Evolutionary conservation across 1,284 basidiomycete species (phyloP), one percentile per base, ranked within the genome.

Genomic region (Heterobasidion parviporum): DNA sequence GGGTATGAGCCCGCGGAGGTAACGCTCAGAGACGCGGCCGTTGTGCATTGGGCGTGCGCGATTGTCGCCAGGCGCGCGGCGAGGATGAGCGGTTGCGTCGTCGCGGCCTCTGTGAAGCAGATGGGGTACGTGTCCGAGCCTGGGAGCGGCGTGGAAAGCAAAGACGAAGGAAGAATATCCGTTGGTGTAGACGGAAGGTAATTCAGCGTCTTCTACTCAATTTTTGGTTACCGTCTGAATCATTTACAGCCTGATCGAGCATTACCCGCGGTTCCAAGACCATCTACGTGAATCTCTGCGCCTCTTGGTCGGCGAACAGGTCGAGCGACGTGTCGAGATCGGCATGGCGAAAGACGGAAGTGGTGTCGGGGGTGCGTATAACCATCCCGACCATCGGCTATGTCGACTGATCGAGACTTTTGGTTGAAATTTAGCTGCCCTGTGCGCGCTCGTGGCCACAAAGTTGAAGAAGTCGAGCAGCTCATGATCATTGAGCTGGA

Each of bases 301-400:
- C n/a, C 70, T 75, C 2, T 66, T 98, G 36, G 80, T 98, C 10
- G 94, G 96, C 7, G 76, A 82, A 45, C 81, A 91, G 45, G 82
- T 88, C 5, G 93, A 94, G 73, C 77, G 81, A 65, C 75, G 83
- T 41, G 83, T 97, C 7, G 81, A 87, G 59, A 91, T 98, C 63
- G 94, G 92, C 20, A 70, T 98, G 63, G 96, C 96, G 5, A 98
- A 97, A 73, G 97, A 99, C 67, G 96, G 97, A 26, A 95, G 92
- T 67, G 97, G 96, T 54, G 94, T 96, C 44, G 96, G 96, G 66
- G 93, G 92, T 94, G 70, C 71, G 87, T 68, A 8, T 46, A 5
- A 53, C 55, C 7, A 12, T 18, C 10, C 44, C 36, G 32, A 41
- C 41, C 52, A 32, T 43, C 35, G 36, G 48, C 18, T 14, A 56